A percentile compares a stretch with the other conserved stretches of the same genome.
These are phyloP conservation scores for Botryotinia globosa DNA, from an alignment of 2,329 filamentous ascomycete genomes.

Conservation along the genomic window DNA sequence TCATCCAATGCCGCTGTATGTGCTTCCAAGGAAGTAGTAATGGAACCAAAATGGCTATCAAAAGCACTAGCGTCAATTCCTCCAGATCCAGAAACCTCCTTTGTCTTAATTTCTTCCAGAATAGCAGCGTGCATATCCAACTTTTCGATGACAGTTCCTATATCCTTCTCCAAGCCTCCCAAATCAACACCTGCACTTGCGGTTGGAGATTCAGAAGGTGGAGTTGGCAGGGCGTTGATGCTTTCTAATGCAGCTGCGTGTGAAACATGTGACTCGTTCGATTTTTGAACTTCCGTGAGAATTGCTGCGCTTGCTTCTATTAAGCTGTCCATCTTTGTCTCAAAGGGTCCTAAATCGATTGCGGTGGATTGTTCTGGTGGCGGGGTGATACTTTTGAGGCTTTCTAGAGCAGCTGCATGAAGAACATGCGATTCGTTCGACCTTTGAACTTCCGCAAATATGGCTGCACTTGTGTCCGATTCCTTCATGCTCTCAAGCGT, in stretches of 20 bases:
- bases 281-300: constrained; percentile 21
- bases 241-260: constrained; percentile 23
- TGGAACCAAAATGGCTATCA: constrained; percentile 27
- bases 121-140: constrained; percentile 11
- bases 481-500: constrained; percentile 6
- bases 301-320: constrained; percentile 22
- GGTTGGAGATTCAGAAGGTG: background rate
- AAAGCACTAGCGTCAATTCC: constrained; percentile 21
- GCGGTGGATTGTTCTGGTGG: constrained; percentile 8
- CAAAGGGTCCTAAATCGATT: constrained; percentile 10
- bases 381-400: constrained; percentile 15
- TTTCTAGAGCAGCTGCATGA: constrained; percentile 24
- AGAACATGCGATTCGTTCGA: constrained; percentile 22
- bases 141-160: constrained; percentile 1
- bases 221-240: constrained; percentile 20
- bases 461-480: constrained; percentile 24
- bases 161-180: background rate
- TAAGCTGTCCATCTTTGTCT: constrained; percentile 20
- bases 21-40: constrained; percentile 14
- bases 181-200: constrained; percentile 13
- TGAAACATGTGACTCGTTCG: constrained; percentile 20
- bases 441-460: constrained; percentile 24
- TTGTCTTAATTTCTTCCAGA: constrained; percentile 19
- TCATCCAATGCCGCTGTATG: constrained; percentile 18
- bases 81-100: background rate